These are phyloP conservation scores for Lobulomyces angularis DNA, from an alignment of 192 early-diverging fungal genomes.

Conservation along the genomic window DNA sequence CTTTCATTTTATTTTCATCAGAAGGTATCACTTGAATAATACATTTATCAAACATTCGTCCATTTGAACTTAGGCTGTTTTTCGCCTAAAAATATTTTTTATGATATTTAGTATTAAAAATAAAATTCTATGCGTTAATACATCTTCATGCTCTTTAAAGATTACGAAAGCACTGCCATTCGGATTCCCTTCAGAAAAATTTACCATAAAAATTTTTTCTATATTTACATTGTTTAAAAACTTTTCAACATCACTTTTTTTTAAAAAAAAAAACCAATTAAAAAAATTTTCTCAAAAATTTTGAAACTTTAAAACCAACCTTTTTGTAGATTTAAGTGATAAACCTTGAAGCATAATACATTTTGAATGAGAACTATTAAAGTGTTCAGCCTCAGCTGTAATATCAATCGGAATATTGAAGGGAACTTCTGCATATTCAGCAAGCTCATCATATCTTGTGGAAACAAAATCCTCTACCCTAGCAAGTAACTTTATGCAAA, in stretches of 20 bases:
- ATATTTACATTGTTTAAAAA: slow-evolving; percentile 42
- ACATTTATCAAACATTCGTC: slow-evolving; percentile 41
- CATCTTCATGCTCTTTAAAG: slow-evolving; percentile 54
- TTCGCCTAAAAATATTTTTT: too few species aligned
- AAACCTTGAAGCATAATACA: slow-evolving; percentile 52
- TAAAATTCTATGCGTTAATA: too few species aligned
- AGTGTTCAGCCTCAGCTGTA: slow-evolving; percentile 44
- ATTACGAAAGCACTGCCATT: slow-evolving; percentile 53
- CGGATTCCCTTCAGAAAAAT: slow-evolving; percentile 40
- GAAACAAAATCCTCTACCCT: too few species aligned
- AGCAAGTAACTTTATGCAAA: too few species aligned
- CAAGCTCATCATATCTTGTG: too few species aligned
- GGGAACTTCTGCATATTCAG: too few species aligned
- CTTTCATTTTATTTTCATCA: slow-evolving; percentile 44
- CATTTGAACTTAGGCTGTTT: slow-evolving; percentile 50
- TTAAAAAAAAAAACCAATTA: too few species aligned
- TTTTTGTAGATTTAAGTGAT: too few species aligned
- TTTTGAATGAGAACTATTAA: slow-evolving; percentile 47
- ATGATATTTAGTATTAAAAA: too few species aligned
- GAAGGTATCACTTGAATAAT: slow-evolving; percentile 53
- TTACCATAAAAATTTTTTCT: slow-evolving; percentile 47
- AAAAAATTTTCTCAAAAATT: too few species aligned
- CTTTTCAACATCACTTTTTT: too few species aligned
- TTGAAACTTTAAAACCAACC: too few species aligned
- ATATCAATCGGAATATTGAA: slow-evolving; percentile 53